phyloP scores from a whole-genome alignment of 2,329 filamentous ascomycete species.

The Colletotrichum sp. region DNA sequence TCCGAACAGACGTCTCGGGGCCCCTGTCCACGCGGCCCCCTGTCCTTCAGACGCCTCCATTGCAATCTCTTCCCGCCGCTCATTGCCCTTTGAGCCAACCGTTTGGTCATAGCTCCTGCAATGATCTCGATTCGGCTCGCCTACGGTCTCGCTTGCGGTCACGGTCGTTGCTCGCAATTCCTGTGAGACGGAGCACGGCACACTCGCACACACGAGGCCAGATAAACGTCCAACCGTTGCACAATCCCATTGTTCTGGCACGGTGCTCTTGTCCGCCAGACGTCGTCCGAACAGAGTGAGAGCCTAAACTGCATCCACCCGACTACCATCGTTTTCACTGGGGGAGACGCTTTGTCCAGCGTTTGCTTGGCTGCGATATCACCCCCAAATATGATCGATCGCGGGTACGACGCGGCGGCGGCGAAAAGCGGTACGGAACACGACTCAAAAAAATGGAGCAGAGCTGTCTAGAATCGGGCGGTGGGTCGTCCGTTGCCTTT shows the following conservation, averaged over 20 bases:
- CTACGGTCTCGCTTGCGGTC: neutral
- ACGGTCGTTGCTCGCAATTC: neutral
- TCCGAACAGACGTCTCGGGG: constrained; percentile 2
- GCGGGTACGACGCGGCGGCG: constrained; percentile 5
- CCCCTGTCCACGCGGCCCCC: neutral
- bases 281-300: constrained; percentile 10
- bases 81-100: neutral
- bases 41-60: neutral
- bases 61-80: neutral
- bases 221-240: constrained; percentile 3
- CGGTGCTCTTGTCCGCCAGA: neutral
- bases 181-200: neutral
- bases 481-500: neutral
- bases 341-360: constrained; percentile 1
- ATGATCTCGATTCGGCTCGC: neutral
- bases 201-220: neutral
- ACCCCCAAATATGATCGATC: constrained; percentile 17
- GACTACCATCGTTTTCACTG: neutral
- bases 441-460: constrained; percentile 12
- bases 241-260: constrained; percentile 14
- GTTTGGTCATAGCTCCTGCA: neutral
- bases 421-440: constrained; percentile 13
- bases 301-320: constrained; percentile 9
- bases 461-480: neutral
- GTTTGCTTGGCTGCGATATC: neutral